Base-by-base conservation (phyloP, 2,329 filamentous ascomycete species). In the Metarhizium sp. region DNA sequence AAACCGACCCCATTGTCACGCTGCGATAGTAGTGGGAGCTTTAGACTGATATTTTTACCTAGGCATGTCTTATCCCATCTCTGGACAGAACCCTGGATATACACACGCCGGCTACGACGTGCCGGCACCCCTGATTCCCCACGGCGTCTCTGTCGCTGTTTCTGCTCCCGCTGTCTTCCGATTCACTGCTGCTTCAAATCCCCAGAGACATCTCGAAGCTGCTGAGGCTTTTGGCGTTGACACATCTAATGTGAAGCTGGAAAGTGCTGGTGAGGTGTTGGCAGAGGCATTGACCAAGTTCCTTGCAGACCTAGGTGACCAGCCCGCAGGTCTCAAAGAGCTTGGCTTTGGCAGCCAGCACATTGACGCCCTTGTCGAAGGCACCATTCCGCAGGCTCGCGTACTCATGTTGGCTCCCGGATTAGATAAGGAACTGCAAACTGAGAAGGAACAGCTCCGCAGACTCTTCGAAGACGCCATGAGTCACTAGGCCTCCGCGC, bases 31-130 rank as follows among this genome's bases (percentile, higher is more conserved):
- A 11, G 32, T 18, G 40, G 8, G 30, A 11, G 8, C 43, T n/a
- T 50, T 38, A 25, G 51, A 36, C n/a, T 42, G 11, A 54, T 30
- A 52, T 29, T 43, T 40, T 40, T 14, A 40, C 38, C 8, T 56
- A 84, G 81, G 92, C 68, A 97, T 99, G 92, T 95, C 89, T 29
- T 99, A 99, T 67, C 94, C 94, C 18, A 96, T 99, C 66, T 95
- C 90, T 0, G 90, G 91, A 34, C 92, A 96, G 69, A 99, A 99
- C 69, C 90, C 89, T 18, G 71, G 87, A 5, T 97, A 97, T 73
- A 85, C 84, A 64, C 94, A 99, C 68, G 71, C 79, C 0, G 94
- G 94, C n/a, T 99, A 99, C 70, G 76, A 86, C 2, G 84, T 95
- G 7, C 72, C 82, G 30, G 69, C 79, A 34, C 84, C 88, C 10